Percentiles rank a stretch among this genome's conserved stretches.
These are phyloP conservation scores for Fusarium bactridioides DNA, from an alignment of 2,329 filamentous ascomycete genomes.

Conservation along the genomic window DNA sequence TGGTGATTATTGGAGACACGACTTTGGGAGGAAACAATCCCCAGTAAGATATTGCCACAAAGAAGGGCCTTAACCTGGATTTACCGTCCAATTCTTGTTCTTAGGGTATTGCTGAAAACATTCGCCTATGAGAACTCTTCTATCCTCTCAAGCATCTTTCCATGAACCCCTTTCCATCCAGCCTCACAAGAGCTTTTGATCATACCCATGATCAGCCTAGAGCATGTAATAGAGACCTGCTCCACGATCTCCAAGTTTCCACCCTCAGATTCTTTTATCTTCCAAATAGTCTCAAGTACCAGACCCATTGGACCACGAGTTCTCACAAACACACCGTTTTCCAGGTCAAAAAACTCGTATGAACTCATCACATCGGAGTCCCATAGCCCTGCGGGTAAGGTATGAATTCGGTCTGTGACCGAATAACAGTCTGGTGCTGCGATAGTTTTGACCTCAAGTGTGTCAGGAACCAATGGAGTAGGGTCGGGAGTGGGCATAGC, in stretches of 20 bases:
- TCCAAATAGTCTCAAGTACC: slow-evolving; percentile 63
- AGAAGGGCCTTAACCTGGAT: neutral
- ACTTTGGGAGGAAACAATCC: neutral
- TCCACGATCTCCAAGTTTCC: slow-evolving; percentile 56
- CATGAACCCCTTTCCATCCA: slow-evolving; percentile 60
- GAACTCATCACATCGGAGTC: slow-evolving; percentile 61
- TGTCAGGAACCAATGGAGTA: slow-evolving; percentile 39
- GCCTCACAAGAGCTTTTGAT: slow-evolving; percentile 61
- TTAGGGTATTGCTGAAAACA: neutral
- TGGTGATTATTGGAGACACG: neutral
- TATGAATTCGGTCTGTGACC: slow-evolving; percentile 59
- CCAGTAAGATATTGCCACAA: no score
- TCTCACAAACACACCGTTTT: slow-evolving; percentile 60
- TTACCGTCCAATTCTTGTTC: neutral
- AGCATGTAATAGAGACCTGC: slow-evolving; percentile 59
- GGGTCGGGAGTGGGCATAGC: slow-evolving; percentile 40
- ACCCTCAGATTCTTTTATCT: slow-evolving; percentile 45
- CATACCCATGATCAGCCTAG: slow-evolving; percentile 56
- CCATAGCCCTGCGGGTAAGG: slow-evolving; percentile 64
- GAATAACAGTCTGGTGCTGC: slow-evolving; percentile 52
- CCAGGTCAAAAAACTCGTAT: slow-evolving; percentile 61
- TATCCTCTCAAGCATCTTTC: slow-evolving; percentile 54
- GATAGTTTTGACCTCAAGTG: slow-evolving; percentile 35
- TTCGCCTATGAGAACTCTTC: slow-evolving; percentile 28
- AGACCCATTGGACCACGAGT: slow-evolving; percentile 60